phyloP scores from a whole-genome alignment of 139 green algal species.

The Chlorella sp. region DNA sequence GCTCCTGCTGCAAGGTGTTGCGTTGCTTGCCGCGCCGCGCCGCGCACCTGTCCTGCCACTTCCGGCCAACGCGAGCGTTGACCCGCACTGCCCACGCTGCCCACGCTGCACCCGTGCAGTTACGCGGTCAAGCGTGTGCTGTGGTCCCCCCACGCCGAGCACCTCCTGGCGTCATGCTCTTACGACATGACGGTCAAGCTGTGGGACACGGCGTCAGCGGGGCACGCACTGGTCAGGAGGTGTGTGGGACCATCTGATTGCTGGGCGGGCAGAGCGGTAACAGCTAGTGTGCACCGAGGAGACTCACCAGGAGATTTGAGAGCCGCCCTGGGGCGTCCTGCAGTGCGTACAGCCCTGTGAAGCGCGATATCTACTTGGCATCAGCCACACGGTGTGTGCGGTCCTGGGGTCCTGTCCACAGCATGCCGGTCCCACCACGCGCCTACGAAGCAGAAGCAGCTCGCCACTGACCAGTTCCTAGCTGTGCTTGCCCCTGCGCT shows the following conservation, averaged over 20 bases:
- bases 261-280: too few species aligned
- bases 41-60: too few species aligned
- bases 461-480: too few species aligned
- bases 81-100: not conserved
- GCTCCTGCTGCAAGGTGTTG: not conserved
- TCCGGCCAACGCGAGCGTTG: not conserved
- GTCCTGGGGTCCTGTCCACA: too few species aligned
- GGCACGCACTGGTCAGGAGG: constrained; percentile 17
- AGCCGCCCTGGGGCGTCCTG: too few species aligned
- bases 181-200: constrained; percentile 97
- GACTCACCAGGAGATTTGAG: too few species aligned
- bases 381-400: too few species aligned
- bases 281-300: too few species aligned
- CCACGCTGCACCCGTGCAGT: constrained; percentile 27
- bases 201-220: constrained; percentile 73
- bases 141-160: constrained; percentile 81
- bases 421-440: too few species aligned
- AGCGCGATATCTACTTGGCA: not conserved
- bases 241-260: not conserved
- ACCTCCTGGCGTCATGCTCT: constrained; percentile 73
- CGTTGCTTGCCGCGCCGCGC: not conserved
- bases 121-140: constrained; percentile 86
- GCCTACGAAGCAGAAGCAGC: too few species aligned
- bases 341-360: too few species aligned
- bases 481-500: not conserved